These are phyloP conservation scores for Melaleuca quinquenervia DNA, from an alignment of 345 rosid genomes.

Conservation along the genomic window DNA sequence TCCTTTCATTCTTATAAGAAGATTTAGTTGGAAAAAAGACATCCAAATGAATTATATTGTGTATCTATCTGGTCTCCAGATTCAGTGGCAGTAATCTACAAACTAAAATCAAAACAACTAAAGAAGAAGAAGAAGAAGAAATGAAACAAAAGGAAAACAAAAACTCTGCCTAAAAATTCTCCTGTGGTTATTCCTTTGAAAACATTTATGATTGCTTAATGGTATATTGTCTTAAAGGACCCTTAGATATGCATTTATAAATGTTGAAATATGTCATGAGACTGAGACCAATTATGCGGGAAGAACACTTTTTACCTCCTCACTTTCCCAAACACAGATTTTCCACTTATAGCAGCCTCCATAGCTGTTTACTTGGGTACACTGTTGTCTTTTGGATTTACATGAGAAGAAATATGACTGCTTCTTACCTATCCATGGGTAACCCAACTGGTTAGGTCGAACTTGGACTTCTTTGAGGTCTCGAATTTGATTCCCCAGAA, in stretches of 20 bases:
- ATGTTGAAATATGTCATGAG: neutral
- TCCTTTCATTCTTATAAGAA: neutral
- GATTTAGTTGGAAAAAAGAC: neutral
- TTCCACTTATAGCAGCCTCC: neutral
- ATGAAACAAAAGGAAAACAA: neutral
- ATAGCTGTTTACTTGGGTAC: neutral
- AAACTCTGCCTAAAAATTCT: neutral
- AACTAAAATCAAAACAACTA: neutral
- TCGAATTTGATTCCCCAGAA: no score
- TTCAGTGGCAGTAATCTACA: neutral
- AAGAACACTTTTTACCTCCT: neutral
- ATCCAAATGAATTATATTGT: neutral
- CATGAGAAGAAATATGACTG: neutral
- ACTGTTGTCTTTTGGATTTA: neutral
- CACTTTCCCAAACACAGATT: neutral
- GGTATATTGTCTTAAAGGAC: neutral
- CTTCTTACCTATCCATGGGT: no score
- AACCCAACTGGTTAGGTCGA: no score
- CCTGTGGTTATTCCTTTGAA: neutral
- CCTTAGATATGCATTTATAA: neutral
- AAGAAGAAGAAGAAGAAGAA: neutral
- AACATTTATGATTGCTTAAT: neutral
- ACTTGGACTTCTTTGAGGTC: no score
- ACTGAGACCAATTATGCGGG: neutral
- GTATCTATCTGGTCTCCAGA: neutral